These are phyloP conservation scores for Trichoderma simmonsii DNA, from an alignment of 2,329 filamentous ascomycete genomes.

Conservation along the genomic window DNA sequence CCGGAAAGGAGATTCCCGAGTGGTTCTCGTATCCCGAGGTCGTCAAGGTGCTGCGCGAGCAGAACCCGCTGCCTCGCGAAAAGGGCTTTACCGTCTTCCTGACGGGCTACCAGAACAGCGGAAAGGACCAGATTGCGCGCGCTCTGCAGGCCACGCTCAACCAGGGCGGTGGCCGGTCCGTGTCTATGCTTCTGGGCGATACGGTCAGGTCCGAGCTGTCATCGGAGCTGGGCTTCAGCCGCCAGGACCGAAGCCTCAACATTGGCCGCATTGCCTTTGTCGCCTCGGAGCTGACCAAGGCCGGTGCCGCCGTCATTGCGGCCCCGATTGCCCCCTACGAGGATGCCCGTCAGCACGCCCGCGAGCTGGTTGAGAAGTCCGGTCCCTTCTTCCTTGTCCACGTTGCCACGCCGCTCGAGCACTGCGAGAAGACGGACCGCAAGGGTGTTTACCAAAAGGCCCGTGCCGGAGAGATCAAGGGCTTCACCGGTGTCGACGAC, in stretches of 20 bases:
- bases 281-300: slow-evolving; percentile 86
- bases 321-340: slow-evolving; percentile 95
- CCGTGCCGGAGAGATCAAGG: slow-evolving; percentile 86
- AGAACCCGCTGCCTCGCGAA: slow-evolving; percentile 82
- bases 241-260: slow-evolving; percentile 90
- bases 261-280: slow-evolving; percentile 96
- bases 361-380: slow-evolving; percentile 80
- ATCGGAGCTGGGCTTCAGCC: slow-evolving; percentile 91
- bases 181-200: slow-evolving; percentile 92
- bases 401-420: slow-evolving; percentile 87
- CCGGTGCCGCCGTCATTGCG: slow-evolving; percentile 91
- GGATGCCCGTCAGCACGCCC: slow-evolving; percentile 69
- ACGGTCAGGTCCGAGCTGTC: slow-evolving; percentile 92
- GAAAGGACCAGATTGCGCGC: slow-evolving; percentile 94
- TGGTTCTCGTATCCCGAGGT: slow-evolving; percentile 99
- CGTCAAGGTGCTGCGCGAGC: slow-evolving; percentile 91
- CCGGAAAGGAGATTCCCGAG: slow-evolving; percentile 90
- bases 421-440: slow-evolving; percentile 94
- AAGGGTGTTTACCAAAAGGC: slow-evolving; percentile 84
- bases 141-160: slow-evolving; percentile 96
- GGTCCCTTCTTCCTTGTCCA: slow-evolving; percentile 95
- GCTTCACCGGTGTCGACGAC: slow-evolving; percentile 97
- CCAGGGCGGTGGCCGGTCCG: slow-evolving; percentile 93
- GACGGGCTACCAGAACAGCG: slow-evolving; percentile 92
- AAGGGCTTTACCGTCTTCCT: slow-evolving; percentile 99